Evolutionary conservation across 768 basidiomycete species (phyloP).

Genomic region (Sporobolomyces pararoseus): DNA sequence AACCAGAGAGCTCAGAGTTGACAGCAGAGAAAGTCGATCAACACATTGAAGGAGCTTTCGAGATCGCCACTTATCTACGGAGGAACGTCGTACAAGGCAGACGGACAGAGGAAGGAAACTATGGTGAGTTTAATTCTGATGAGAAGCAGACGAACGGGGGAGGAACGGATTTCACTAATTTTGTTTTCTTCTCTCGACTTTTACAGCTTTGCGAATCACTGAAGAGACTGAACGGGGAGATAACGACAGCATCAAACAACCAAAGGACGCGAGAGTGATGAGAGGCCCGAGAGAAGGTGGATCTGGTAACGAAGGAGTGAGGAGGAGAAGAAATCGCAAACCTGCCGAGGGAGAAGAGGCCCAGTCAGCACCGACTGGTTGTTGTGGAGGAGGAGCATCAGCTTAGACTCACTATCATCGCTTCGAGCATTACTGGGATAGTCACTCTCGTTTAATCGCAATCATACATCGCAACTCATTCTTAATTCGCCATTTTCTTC

Average conservation of each 20-base stretch:
- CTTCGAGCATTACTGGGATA: too few species aligned
- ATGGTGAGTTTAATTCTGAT: constrained; percentile 15
- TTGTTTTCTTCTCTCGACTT: too few species aligned
- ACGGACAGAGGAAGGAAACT: constrained; percentile 52
- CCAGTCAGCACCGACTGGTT: background rate
- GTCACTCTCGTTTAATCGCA: too few species aligned
- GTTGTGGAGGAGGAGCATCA: constrained; percentile 4
- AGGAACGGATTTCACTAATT: too few species aligned
- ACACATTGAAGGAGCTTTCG: constrained; percentile 60
- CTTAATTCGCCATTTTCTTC: too few species aligned
- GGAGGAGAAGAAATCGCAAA: constrained; percentile 7
- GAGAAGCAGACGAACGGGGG: too few species aligned
- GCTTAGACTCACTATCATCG: too few species aligned
- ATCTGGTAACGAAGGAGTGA: background rate
- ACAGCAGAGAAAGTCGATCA: constrained; percentile 48
- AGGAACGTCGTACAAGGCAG: constrained; percentile 81
- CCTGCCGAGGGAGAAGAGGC: background rate
- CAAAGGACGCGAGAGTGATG: constrained; percentile 18
- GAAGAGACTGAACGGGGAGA: constrained; percentile 82
- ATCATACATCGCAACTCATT: too few species aligned
- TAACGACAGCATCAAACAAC: constrained; percentile 70
- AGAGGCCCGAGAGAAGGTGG: background rate
- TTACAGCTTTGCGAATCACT: constrained; percentile 47
- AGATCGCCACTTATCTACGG: constrained; percentile 69
- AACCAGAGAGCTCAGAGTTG: constrained; percentile 7